Percentiles rank a stretch among this genome's conserved stretches.
Evolutionary conservation across 2,329 filamentous ascomycete species (phyloP).

Genomic region (Monilinia fructicola): DNA sequence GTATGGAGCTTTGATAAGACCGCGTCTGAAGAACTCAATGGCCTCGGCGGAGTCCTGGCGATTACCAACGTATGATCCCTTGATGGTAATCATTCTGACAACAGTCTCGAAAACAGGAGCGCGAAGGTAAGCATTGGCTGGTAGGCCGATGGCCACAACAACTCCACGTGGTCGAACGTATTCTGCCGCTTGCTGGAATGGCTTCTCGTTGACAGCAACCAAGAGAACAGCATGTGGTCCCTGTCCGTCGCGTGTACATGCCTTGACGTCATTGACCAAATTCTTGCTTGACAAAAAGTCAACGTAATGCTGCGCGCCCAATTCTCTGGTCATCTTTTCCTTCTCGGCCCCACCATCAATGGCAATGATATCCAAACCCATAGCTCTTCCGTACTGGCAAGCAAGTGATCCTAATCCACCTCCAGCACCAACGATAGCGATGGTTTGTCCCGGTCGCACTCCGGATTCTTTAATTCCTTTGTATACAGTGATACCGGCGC

Average conservation of each 20-base stretch:
- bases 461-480: constrained; percentile 87
- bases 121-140: constrained; percentile 73
- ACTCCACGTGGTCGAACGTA: constrained; percentile 82
- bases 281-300: constrained; percentile 78
- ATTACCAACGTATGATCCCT: constrained; percentile 92
- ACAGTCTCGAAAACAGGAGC: constrained; percentile 90
- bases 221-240: constrained; percentile 87
- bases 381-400: constrained; percentile 85
- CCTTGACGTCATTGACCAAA: constrained; percentile 80
- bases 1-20: constrained; percentile 78
- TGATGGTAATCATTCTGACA: constrained; percentile 86
- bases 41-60: constrained; percentile 84
- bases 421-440: constrained; percentile 84
- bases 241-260: constrained; percentile 73
- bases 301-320: constrained; percentile 73
- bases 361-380: constrained; percentile 78
- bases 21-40: constrained; percentile 82
- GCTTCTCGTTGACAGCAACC: constrained; percentile 83
- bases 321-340: constrained; percentile 63
- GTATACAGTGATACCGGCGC: constrained; percentile 85
- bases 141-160: constrained; percentile 87
- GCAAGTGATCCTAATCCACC: constrained; percentile 79
- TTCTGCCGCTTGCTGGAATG: constrained; percentile 88
- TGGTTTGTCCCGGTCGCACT: constrained; percentile 69
- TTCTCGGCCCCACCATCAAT: constrained; percentile 86